Base-by-base conservation (phyloP, 2,329 filamentous ascomycete genomes). In the Pyrenochaeta sp. region DNA sequence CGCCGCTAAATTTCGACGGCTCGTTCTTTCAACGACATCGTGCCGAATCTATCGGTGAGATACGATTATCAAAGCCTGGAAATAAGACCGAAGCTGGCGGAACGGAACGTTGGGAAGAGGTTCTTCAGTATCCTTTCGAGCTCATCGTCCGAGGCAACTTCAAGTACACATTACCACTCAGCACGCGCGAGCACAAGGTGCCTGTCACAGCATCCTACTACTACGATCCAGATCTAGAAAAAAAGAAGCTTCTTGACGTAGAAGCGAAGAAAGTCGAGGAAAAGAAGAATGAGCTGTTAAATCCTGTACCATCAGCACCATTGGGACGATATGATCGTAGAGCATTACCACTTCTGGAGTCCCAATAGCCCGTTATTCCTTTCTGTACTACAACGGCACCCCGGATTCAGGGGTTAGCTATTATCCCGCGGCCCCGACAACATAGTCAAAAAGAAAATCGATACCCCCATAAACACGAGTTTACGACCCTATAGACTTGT, bases 61-160 rank as follows among this genome's bases (percentile, higher is more conserved):
- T 99, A 65, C 90, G 94, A 39, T 85, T 99, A 3, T 81, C 84
- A 27, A 88, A 90, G 54, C 95, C 95, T 0, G 93, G 94, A 3
- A 99, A 98, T 77, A 89, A 89, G 68, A 98, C 95, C 0, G 89
- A 92, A 72, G 82, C 86, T 43, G 91, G 91, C 40, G 95, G 94
- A 8, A 90, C 89, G 1, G 88, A 91, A 72, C 88, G 93, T 12
- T 99, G 95, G 95, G 92, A 96, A 74, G 86, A 88, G 58, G 93
- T 98, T 46, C 83, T 97, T 50, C 88, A 96, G 64, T 91, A 97
- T 76, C 91, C 94, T 44, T 99, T 98, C 68, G 92, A 97, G 66
- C 84, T 99, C 48, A 94, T 98, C 59, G 86, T 99, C 42, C 90
- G 95, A 68, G 95, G 95, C 24, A 91, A 95, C 13, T 83, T 99